phyloP scores from a whole-genome alignment of 2,329 filamentous ascomycete species.

The Xylariaceae sp. region DNA sequence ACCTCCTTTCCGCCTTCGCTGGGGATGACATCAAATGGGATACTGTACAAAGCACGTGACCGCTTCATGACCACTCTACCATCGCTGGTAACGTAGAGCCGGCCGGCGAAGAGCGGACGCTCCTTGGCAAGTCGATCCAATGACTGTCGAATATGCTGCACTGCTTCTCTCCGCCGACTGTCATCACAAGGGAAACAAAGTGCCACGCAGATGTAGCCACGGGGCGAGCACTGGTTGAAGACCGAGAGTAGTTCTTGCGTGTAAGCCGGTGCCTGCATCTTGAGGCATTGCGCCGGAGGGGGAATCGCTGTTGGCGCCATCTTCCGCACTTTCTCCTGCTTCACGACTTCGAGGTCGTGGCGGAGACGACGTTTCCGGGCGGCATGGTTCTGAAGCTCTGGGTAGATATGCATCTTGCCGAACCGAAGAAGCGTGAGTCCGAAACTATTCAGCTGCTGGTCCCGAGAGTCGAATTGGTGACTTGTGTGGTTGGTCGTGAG shows the following conservation, averaged over 20 bases:
- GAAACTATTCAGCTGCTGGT: no score
- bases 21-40: constrained; percentile 26
- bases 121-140: constrained; percentile 28
- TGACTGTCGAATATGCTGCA: constrained; percentile 26
- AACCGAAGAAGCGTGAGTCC: constrained; percentile 1
- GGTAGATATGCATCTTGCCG: constrained; percentile 22
- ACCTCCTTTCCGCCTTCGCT: constrained; percentile 14
- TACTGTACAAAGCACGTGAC: constrained; percentile 24
- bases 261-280: constrained; percentile 24
- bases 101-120: constrained; percentile 30
- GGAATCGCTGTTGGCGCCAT: constrained; percentile 17
- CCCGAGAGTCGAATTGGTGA: no score
- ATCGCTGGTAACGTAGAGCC: constrained; percentile 24
- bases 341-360: constrained; percentile 16
- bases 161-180: constrained; percentile 20
- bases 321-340: constrained; percentile 17
- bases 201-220: constrained; percentile 33
- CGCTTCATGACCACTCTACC: constrained; percentile 25
- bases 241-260: constrained; percentile 30
- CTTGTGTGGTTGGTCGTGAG: neutral
- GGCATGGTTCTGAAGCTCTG: constrained; percentile 22
- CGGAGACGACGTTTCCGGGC: constrained; percentile 24
- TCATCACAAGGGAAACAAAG: constrained; percentile 32
- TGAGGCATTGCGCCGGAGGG: constrained; percentile 16
- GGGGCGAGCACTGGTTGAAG: constrained; percentile 33